Evolutionary conservation across 495 filamentous ascomycete genomes (phyloP).

Genomic region (Hapsidospora chrysogenum): DNA sequence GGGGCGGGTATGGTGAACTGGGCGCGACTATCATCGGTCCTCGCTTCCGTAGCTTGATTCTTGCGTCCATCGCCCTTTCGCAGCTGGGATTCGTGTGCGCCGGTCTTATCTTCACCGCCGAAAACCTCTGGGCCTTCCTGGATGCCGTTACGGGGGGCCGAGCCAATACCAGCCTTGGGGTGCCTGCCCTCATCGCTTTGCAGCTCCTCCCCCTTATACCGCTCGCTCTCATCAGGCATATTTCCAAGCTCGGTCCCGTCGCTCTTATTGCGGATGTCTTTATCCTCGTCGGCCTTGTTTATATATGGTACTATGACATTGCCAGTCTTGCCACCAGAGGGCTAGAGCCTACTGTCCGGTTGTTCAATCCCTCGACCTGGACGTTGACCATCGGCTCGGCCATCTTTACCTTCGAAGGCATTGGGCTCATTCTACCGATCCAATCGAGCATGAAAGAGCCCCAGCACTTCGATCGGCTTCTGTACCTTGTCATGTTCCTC

Average conservation of each 20-base stretch:
- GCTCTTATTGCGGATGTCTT: slow-evolving; percentile 44
- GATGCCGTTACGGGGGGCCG: slow-evolving; percentile 27
- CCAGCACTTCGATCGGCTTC: slow-evolving; percentile 37
- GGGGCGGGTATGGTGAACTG: slow-evolving; percentile 47
- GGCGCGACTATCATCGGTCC: slow-evolving; percentile 35
- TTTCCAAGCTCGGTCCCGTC: slow-evolving; percentile 42
- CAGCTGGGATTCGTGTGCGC: slow-evolving; percentile 53
- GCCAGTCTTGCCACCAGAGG: slow-evolving; percentile 26
- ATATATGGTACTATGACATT: slow-evolving; percentile 48
- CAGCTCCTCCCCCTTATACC: slow-evolving; percentile 41
- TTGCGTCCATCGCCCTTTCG: slow-evolving; percentile 43
- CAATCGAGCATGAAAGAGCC: slow-evolving; percentile 46
- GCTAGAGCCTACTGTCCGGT: slow-evolving; percentile 29
- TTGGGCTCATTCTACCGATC: slow-evolving; percentile 48
- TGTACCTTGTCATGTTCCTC: slow-evolving; percentile 41
- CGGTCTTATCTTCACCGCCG: slow-evolving; percentile 48
- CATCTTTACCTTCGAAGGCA: slow-evolving; percentile 55
- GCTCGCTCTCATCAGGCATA: slow-evolving; percentile 44
- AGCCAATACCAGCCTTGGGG: background rate
- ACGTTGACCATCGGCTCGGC: slow-evolving; percentile 45
- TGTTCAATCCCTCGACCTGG: slow-evolving; percentile 45
- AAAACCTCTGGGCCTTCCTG: slow-evolving; percentile 42
- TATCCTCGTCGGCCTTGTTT: slow-evolving; percentile 43
- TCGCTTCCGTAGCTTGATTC: slow-evolving; percentile 33
- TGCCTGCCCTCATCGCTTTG: slow-evolving; percentile 30